Evolutionary conservation across 1,284 basidiomycete species (phyloP).

Genomic region (Tylopilus sp.): DNA sequence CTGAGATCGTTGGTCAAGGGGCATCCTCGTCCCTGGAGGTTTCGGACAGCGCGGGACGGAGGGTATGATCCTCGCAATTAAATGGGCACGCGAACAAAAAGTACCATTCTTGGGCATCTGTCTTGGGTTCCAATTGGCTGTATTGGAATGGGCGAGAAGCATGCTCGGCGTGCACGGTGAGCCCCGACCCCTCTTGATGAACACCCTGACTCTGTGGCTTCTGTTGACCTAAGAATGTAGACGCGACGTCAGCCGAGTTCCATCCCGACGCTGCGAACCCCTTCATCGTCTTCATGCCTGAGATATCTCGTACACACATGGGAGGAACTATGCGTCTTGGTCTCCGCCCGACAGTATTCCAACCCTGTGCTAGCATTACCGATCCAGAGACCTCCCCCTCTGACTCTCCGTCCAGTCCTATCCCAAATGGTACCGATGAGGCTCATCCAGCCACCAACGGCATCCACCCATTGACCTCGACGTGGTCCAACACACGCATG

Average conservation of each 20-base stretch:
- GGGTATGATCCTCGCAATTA: conserved; percentile 96
- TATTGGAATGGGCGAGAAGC: conserved; percentile 92
- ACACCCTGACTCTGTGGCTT: conserved; percentile 3
- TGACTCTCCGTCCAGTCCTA: conserved; percentile 8
- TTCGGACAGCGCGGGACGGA: conserved; percentile 94
- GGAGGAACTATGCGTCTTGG: conserved; percentile 99
- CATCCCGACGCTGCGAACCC: conserved; percentile 57
- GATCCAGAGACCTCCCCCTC: conserved; percentile 14
- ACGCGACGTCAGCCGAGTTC: conserved; percentile 90
- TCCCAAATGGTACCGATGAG: conserved; percentile 3
- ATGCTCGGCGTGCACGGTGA: conserved; percentile 72
- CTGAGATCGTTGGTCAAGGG: conserved; percentile 45
- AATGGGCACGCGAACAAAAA: conserved; percentile 94
- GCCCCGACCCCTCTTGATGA: conserved; percentile 13
- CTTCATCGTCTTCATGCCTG: conserved; percentile 97
- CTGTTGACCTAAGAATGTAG: conserved; percentile 37
- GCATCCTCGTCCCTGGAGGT: conserved; percentile 94
- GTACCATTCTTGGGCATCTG: conserved; percentile 97
- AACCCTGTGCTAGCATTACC: conserved; percentile 34
- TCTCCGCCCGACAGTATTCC: conserved; percentile 90
- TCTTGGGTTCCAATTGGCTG: conserved; percentile 96
- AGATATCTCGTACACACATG: conserved; percentile 97
- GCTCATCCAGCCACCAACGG: conserved; percentile 20
- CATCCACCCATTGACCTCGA: conserved; percentile 40
- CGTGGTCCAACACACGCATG: conserved; percentile 68